Evolutionary conservation across 495 filamentous ascomycete genomes (phyloP).

Genomic region (Hypoxylon fragiforme): DNA sequence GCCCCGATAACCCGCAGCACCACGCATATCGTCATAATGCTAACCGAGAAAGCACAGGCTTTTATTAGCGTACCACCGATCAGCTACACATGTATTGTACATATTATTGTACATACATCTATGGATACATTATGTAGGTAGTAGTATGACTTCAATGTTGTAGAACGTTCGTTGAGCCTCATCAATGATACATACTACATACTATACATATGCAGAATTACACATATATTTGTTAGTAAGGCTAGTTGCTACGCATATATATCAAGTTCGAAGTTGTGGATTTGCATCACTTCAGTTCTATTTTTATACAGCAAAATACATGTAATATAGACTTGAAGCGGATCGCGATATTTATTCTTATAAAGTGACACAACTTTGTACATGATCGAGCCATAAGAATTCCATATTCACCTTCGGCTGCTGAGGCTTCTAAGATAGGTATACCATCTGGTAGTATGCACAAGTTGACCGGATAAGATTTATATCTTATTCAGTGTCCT

Average conservation of each 20-base stretch:
- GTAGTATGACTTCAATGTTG: too few relatives aligned
- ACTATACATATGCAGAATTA: background rate
- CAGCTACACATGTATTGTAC: constrained; percentile 12
- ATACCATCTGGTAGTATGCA: constrained; percentile 3
- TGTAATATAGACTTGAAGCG: constrained; percentile 2
- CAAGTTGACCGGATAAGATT: background rate
- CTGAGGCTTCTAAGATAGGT: too few relatives aligned
- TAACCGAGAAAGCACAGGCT: constrained; percentile 18
- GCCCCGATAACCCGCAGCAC: too few relatives aligned
- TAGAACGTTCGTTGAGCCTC: constrained; percentile 20
- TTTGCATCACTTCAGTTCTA: too few relatives aligned
- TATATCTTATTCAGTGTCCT: constrained; percentile 39
- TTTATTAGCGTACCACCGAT: constrained; percentile 5
- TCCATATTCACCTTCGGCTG: constrained; percentile 11
- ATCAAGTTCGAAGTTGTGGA: too few relatives aligned
- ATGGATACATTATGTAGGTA: too few relatives aligned
- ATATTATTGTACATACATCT: too few relatives aligned
- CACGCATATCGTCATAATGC: too few relatives aligned
- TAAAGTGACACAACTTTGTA: constrained; percentile 9
- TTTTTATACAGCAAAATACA: constrained; percentile 3
- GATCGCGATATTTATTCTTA: background rate
- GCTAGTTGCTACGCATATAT: too few relatives aligned
- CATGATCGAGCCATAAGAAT: background rate
- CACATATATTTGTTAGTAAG: background rate
- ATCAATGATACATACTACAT: constrained; percentile 3